These are phyloP conservation scores for Trametes punicea DNA, from an alignment of 768 basidiomycete species.

Conservation along the genomic window DNA sequence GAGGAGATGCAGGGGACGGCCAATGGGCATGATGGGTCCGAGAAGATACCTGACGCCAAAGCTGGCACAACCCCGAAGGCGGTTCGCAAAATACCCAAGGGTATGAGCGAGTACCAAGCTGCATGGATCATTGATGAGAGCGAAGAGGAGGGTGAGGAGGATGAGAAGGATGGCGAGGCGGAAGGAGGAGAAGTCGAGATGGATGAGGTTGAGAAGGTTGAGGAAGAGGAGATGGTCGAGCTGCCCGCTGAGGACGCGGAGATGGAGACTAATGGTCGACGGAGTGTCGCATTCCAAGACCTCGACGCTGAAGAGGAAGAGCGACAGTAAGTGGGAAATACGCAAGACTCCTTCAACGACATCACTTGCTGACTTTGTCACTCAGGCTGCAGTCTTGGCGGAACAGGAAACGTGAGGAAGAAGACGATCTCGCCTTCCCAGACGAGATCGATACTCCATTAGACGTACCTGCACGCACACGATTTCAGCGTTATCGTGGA, in stretches of 20 bases:
- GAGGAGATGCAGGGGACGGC: conserved; percentile 74
- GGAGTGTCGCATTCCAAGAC: conserved; percentile 64
- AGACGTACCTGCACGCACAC: conserved; percentile 69
- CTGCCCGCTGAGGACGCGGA: conserved; percentile 51
- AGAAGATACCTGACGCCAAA: conserved; percentile 57
- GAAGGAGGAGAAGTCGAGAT: conserved; percentile 38
- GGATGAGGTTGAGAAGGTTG: conserved; percentile 50
- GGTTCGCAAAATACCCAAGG: conserved; percentile 86
- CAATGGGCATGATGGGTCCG: conserved; percentile 27
- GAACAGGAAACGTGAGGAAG: conserved; percentile 68
- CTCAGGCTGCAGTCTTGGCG: conserved; percentile 66
- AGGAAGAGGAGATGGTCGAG: conserved; percentile 64
- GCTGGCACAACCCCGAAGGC: conserved; percentile 74
- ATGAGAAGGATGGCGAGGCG: conserved; percentile 30
- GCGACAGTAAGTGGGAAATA: conserved; percentile 58
- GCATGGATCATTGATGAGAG: conserved; percentile 92
- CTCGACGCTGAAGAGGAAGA: conserved; percentile 83
- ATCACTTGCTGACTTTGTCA: conserved; percentile 4
- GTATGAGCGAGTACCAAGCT: conserved; percentile 95
- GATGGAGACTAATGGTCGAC: conserved; percentile 52
- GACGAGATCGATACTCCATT: conserved; percentile 96
- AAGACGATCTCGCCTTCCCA: conserved; percentile 84
- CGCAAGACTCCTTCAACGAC: conserved; percentile 6
- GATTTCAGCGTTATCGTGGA: conserved; percentile 92
- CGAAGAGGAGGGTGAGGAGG: conserved; percentile 42